Conservation (phyloP, 2,329 filamentous ascomycete species). For the Sclerotinia spermophila region DNA sequence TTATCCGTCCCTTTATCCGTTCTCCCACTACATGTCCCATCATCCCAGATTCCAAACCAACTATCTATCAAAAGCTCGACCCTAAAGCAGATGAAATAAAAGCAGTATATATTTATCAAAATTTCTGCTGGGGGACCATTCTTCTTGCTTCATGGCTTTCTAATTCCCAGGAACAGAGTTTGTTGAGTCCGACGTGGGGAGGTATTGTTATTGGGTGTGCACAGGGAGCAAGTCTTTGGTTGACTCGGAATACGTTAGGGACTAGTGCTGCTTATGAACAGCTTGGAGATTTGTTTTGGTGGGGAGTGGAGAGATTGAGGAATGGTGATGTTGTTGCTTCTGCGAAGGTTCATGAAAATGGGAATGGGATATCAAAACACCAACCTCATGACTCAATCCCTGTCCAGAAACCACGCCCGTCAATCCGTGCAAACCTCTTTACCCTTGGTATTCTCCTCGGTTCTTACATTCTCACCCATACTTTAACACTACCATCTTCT, state of each 20-base stretch:
- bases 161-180: not conserved
- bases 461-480: conserved; percentile 37
- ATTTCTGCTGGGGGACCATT: conserved; percentile 24
- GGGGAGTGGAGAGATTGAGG: conserved; percentile 10
- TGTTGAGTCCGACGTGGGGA: conserved; percentile 41
- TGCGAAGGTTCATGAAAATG: not conserved
- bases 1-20: conserved; percentile 15
- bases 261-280: conserved; percentile 62
- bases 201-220: conserved; percentile 56
- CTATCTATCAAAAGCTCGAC: conserved; percentile 25
- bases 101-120: conserved; percentile 24
- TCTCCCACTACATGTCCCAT: not conserved
- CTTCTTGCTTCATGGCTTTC: conserved; percentile 17
- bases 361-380: not conserved
- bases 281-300: conserved; percentile 51
- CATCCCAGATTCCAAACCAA: conserved; percentile 17
- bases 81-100: conserved; percentile 14
- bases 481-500: conserved; percentile 17
- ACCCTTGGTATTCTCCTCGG: conserved; percentile 49
- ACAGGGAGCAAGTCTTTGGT: conserved; percentile 53
- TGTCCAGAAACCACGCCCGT: not conserved
- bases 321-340: not conserved
- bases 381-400: too few relatives aligned
- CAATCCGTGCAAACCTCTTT: conserved; percentile 39
- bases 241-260: conserved; percentile 54